Evolutionary conservation across 1,139 yeast species (phyloP).

Genomic region (Nakaseomyces kungkrabaensis): DNA sequence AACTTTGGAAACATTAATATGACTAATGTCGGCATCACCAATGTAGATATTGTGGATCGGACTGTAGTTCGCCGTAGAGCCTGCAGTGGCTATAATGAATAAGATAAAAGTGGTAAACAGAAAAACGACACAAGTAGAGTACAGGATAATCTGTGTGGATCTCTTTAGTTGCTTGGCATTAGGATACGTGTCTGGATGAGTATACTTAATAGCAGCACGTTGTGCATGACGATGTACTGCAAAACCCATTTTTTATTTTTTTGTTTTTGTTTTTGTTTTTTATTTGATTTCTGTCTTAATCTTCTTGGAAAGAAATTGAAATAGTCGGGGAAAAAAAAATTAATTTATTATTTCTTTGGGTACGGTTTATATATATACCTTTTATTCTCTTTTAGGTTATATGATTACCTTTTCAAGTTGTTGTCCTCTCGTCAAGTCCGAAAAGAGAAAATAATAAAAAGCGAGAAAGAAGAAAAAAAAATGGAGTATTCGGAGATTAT

Average conservation of each 20-base stretch:
- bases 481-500: not conserved
- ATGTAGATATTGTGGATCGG: constrained; percentile 26
- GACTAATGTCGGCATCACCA: constrained; percentile 27
- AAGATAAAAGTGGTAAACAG: constrained; percentile 16
- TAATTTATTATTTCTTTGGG: too few relatives aligned
- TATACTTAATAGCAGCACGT: constrained; percentile 6
- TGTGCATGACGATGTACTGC: constrained; percentile 1
- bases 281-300: not conserved
- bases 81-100: constrained; percentile 23
- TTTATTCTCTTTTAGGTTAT: not conserved
- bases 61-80: constrained; percentile 23
- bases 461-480: not conserved
- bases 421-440: too few relatives aligned
- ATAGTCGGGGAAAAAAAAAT: not conserved
- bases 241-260: not conserved
- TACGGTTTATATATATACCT: not conserved
- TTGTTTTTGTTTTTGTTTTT: not conserved
- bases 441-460: not conserved
- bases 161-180: constrained; percentile 1
- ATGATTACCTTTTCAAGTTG: too few relatives aligned
- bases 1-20: constrained; percentile 28
- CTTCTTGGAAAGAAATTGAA: not conserved
- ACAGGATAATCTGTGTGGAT: not conserved
- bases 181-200: constrained; percentile 1
- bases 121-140: constrained; percentile 11